A percentile compares a stretch with the other conserved stretches of the same genome.
Evolutionary conservation across 2,329 filamentous ascomycete species (phyloP).

Genomic region (Diaporthe helianthi): DNA sequence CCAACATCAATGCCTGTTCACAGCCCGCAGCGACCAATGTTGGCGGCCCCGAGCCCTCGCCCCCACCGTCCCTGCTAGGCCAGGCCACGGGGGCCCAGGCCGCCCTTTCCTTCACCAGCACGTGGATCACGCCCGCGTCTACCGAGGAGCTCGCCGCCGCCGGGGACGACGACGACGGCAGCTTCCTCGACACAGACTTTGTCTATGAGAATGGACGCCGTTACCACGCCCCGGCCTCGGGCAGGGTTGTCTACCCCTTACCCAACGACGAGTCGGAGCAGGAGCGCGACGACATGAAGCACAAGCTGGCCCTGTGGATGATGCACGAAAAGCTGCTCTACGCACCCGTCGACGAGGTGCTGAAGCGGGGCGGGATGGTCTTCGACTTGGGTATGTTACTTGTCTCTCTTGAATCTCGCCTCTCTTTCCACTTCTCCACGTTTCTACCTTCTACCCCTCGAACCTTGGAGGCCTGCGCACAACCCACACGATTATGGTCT

Average conservation of each 20-base stretch:
- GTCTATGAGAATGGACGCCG: slow-evolving; percentile 45
- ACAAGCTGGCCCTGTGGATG: slow-evolving; percentile 46
- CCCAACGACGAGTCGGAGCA: slow-evolving; percentile 52
- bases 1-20: not conserved
- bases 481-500: not conserved
- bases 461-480: not conserved
- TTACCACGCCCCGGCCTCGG: slow-evolving; percentile 47
- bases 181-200: slow-evolving; percentile 40
- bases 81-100: slow-evolving; percentile 22
- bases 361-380: slow-evolving; percentile 51
- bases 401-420: not conserved
- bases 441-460: not conserved
- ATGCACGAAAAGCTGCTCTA: slow-evolving; percentile 50
- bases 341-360: slow-evolving; percentile 49
- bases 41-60: slow-evolving; percentile 21
- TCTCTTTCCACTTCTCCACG: not conserved
- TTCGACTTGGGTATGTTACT: slow-evolving; percentile 53
- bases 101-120: slow-evolving; percentile 26
- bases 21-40: not conserved
- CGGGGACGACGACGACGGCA: slow-evolving; percentile 36
- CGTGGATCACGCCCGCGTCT: slow-evolving; percentile 30
- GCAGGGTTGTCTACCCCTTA: slow-evolving; percentile 43
- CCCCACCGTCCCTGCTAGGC: slow-evolving; percentile 22
- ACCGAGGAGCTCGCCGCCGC: slow-evolving; percentile 29
- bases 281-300: slow-evolving; percentile 51